These are phyloP conservation scores for Xylariales sp. DNA, from an alignment of 2,329 filamentous ascomycete genomes.

Conservation along the genomic window DNA sequence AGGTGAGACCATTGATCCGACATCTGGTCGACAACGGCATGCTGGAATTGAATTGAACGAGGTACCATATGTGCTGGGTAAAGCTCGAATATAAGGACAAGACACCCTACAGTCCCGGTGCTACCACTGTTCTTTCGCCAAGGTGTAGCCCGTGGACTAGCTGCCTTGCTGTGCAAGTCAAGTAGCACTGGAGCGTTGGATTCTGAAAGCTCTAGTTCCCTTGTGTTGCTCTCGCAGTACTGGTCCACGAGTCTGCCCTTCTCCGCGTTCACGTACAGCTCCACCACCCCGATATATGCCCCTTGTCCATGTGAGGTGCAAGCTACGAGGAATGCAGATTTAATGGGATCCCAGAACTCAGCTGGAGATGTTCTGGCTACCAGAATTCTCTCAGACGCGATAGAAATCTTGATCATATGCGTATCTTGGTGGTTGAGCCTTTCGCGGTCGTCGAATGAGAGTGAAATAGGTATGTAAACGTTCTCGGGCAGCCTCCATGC, in stretches of 20 bases:
- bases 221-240: background rate
- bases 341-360: slow-evolving; percentile 5
- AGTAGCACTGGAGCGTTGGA: background rate
- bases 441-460: background rate
- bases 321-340: slow-evolving; percentile 2
- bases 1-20: background rate
- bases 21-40: background rate
- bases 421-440: background rate
- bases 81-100: no score
- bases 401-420: background rate
- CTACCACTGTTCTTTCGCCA: no score
- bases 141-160: no score
- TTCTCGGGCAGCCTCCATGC: background rate
- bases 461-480: background rate
- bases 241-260: background rate
- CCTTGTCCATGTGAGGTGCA: background rate
- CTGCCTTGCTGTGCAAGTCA: background rate
- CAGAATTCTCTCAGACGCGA: background rate
- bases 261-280: background rate
- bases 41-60: no score
- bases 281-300: background rate
- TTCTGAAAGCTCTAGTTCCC: background rate
- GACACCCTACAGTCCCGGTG: no score
- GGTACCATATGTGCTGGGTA: no score
- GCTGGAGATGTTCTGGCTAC: background rate